Evolutionary conservation across 805 yeast species (phyloP), one percentile per base, ranked within the genome.

Genomic region (Brettanomyces sp.): DNA sequence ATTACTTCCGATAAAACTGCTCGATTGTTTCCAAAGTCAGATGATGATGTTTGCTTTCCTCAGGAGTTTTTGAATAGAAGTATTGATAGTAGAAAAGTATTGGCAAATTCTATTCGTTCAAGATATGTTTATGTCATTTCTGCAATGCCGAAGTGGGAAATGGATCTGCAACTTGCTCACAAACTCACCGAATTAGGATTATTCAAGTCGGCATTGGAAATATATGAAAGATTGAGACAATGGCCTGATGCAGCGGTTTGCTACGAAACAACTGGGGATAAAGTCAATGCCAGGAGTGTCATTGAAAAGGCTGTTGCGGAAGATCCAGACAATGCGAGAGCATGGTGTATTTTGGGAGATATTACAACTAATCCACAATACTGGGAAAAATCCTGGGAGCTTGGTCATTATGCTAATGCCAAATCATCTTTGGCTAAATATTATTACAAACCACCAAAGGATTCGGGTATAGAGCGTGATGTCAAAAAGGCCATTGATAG

Each of bases 381-480:
- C 44, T 93, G 98, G 97, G 72, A 70, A 46, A 77, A 78, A 56
- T 85, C 96, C 12, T 93, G 99, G 99, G 79, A 79, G 36, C 63
- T 83, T 41, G 95, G 95, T 18, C 76, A 74, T 50, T 88, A 90
- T 54, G 79, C 90, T 24, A 80, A 84, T 49, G 96, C 99, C 1
- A 90, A 90, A 60, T 78, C 85, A 33, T 79, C 97, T 0, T 68
- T 93, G 22, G 87, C 95, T 1, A 78, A 75, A 48, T 86, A 76
- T 60, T 80, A 74, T 59, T 84, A 82, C 63, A 67, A 66, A 41
- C 89, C 88, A 12, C 89, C 91, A 3, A 53, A 64, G 5, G 62
- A 63, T 5, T 67, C 81, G 11, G 82, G 83, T 0, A 53, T 73
- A 9, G 57, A 66, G 12, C 73, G 77, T 47, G 73, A 86, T 51